Base-by-base conservation (phyloP, 805 yeast genomes). In the Torulaspora quercuum region DNA sequence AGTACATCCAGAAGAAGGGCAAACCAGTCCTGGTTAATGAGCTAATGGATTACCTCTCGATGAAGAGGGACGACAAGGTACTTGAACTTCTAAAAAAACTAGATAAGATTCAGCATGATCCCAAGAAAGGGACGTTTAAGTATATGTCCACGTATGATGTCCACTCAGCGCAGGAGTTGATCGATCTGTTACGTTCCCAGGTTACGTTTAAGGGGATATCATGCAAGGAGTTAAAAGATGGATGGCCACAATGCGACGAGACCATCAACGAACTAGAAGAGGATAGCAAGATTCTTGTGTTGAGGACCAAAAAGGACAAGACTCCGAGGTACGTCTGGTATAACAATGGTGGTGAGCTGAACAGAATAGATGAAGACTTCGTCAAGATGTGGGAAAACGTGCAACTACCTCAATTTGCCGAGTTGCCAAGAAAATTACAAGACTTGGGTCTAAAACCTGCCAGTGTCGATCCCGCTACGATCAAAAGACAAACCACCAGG, bases 381-480 rank as follows among this genome's bases (percentile, higher is more conserved):
- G 80, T 80, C 26, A 72, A 68, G 27, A 75, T 82, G 73, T 92
- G 98, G 98, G 72, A 73, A 40, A 66, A 67, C 23, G 81, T 86
- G 11, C 79, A 78, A 51, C 71, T 90, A 20, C 98, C 98, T 3
- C 80, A 81, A 19, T 78, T 80, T 18, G 82, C 83, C 35, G 94
- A 82, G 38, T 69, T 92, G 43, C 95, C 95, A 16, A 77, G 80
- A 37, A 76, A 78, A 39, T 70, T 92, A 45, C 74, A 82, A 41
- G 85, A 79, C 42, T 79, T 84, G 42, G 90, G 95, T n/a, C 73
- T 92, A 60, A 92, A 88, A 61, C 98, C 98, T 7, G 90, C 97
- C 0, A 83, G 92, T 55, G 92, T 88, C n/a, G 98, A 92, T 58
- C 97, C 98, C n/a, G 85, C 88, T 26, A 76, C 84, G n/a, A 65